Conservation (phyloP, 139 green algal species). For the Yamagishiella unicocca region DNA sequence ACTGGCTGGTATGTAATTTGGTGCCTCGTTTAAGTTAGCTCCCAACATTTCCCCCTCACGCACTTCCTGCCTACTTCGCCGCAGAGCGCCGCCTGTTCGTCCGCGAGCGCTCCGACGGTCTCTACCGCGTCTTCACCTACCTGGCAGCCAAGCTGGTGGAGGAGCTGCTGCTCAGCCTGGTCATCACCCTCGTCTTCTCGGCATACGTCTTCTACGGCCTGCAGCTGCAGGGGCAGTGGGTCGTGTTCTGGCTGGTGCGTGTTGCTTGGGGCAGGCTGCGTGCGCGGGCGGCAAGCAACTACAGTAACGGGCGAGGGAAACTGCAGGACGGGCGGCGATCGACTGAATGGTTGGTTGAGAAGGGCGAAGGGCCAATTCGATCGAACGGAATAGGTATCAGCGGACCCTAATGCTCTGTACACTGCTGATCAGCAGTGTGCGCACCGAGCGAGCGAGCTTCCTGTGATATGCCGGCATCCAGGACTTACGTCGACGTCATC, state of each 20-base stretch:
- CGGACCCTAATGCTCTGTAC: no score
- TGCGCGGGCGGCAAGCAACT: not conserved
- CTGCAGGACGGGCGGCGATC: no score
- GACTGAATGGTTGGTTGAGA: no score
- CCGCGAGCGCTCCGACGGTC: conserved; percentile 79
- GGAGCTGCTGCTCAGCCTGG: conserved; percentile 54
- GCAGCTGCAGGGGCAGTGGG: conserved; percentile 46
- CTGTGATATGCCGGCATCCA: no score
- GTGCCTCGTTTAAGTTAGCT: not conserved
- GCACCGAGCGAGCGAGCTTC: no score
- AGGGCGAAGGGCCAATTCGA: no score
- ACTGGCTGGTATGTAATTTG: no score
- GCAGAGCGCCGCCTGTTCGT: conserved; percentile 81
- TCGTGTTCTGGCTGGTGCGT: conserved; percentile 60
- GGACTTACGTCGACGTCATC: no score
- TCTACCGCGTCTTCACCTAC: conserved; percentile 82
- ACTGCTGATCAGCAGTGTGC: no score
- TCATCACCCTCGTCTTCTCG: conserved; percentile 34
- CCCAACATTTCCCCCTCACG: not conserved
- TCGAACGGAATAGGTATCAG: no score
- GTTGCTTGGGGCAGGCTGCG: not conserved
- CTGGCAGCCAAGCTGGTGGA: conserved; percentile 77
- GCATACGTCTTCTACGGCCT: conserved; percentile 50
- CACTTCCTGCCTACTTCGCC: not conserved
- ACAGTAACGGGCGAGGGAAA: no score